Conservation (phyloP, 108 stramenopile species). For the Cyclotella baltica region DNA sequence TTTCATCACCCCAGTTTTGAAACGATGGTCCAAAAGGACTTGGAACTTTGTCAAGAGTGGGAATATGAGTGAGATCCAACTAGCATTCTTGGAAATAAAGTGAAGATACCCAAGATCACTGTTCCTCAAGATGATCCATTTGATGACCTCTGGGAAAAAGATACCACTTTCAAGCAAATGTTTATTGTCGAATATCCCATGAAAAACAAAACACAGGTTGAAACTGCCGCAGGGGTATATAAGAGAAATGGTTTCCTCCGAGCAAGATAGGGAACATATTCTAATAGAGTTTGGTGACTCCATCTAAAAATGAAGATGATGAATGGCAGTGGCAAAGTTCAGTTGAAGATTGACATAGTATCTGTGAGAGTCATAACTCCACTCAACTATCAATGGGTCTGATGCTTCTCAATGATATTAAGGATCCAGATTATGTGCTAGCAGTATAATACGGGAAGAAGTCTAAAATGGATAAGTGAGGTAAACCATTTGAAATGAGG, state of each 20-base stretch:
- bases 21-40: not conserved
- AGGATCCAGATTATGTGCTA: not conserved
- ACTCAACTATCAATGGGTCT: not conserved
- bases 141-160: not conserved
- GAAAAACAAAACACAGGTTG: not conserved
- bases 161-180: not conserved
- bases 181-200: not conserved
- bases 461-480: not conserved
- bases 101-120: not conserved
- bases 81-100: not conserved
- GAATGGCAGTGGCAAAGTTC: not conserved
- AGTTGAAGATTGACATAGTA: not conserved
- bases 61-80: not conserved
- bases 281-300: not conserved
- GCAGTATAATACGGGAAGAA: not conserved
- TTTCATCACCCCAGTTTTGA: not conserved
- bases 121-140: not conserved
- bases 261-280: not conserved
- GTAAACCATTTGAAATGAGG: not conserved
- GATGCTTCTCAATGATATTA: not conserved
- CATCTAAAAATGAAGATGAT: not conserved
- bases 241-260: not conserved
- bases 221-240: not conserved
- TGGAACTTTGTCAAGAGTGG: not conserved
- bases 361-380: not conserved